A percentile compares a stretch with the other conserved stretches of the same genome.
phyloP scores from a whole-genome alignment of 1,284 basidiomycete genomes.

The Cutaneotrichosporon arboriforme region DNA sequence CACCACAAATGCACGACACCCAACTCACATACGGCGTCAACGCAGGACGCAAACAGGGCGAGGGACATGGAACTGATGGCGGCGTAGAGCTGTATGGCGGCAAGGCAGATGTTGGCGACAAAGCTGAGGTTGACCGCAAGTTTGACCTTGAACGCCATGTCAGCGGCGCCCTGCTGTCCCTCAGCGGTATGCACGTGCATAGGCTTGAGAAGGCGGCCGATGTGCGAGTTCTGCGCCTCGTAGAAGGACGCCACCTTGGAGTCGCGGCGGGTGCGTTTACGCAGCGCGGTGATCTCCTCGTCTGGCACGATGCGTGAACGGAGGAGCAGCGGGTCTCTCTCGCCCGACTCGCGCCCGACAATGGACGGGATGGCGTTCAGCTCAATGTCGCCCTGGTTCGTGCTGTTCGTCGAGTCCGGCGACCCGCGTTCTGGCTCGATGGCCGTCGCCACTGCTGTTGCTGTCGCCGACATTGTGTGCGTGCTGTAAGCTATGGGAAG shows the following conservation, averaged over 20 bases:
- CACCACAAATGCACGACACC: slow-evolving; percentile 16
- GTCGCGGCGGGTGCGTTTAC: slow-evolving; percentile 17
- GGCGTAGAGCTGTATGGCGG: slow-evolving; percentile 57
- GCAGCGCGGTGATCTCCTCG: slow-evolving; percentile 39
- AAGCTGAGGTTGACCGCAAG: slow-evolving; percentile 83
- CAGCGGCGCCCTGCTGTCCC: slow-evolving; percentile 30
- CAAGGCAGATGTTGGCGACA: slow-evolving; percentile 63
- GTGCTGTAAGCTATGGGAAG: not conserved
- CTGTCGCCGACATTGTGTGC: not conserved
- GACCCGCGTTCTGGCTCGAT: not conserved
- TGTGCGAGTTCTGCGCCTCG: slow-evolving; percentile 79
- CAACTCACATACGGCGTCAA: slow-evolving; percentile 59
- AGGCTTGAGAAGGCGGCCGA: slow-evolving; percentile 74
- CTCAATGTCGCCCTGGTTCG: slow-evolving; percentile 28
- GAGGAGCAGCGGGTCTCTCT: slow-evolving; percentile 48
- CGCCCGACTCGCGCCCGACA: slow-evolving; percentile 40
- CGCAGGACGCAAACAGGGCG: slow-evolving; percentile 80
- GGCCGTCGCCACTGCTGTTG: not conserved
- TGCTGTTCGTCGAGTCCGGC: not conserved
- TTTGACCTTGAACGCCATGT: slow-evolving; percentile 60
- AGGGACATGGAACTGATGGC: slow-evolving; percentile 79
- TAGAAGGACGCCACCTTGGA: slow-evolving; percentile 58
- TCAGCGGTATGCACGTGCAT: slow-evolving; percentile 60
- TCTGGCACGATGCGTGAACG: slow-evolving; percentile 46
- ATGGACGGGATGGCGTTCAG: slow-evolving; percentile 30